A percentile compares a stretch with the other conserved stretches of the same genome.
These are phyloP conservation scores for Aegilops tauschii DNA, from an alignment of 176 grass and related monocot species.

Conservation along the genomic window DNA sequence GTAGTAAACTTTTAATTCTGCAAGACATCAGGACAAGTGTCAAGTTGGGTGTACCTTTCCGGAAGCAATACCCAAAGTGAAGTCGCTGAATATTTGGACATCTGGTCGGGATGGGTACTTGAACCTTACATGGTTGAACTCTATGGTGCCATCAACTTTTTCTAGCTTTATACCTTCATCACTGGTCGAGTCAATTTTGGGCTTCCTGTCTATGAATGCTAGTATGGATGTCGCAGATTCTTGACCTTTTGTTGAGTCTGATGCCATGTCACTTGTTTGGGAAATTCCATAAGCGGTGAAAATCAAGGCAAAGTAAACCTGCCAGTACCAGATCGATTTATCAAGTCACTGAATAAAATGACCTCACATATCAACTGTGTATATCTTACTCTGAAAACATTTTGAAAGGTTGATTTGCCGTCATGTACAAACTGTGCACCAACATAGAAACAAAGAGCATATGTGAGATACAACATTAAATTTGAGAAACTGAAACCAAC, in stretches of 20 bases:
- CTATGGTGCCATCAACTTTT: constrained; percentile 39
- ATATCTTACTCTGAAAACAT: constrained; percentile 54
- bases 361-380: neutral
- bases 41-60: constrained; percentile 47
- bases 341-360: neutral
- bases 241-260: constrained; percentile 50
- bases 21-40: neutral
- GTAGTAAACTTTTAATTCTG: neutral
- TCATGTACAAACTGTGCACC: constrained; percentile 43
- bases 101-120: constrained; percentile 67
- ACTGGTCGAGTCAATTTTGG: constrained; percentile 57
- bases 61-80: constrained; percentile 44
- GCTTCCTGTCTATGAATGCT: constrained; percentile 48
- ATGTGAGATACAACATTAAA: constrained; percentile 39
- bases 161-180: constrained; percentile 46
- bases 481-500: constrained; percentile 48
- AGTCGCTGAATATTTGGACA: constrained; percentile 51
- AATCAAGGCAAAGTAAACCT: constrained; percentile 61
- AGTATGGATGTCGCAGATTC: constrained; percentile 51
- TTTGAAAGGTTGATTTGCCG: constrained; percentile 41
- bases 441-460: constrained; percentile 69
- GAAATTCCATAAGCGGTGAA: constrained; percentile 51
- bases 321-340: neutral
- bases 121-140: constrained; percentile 55
- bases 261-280: constrained; percentile 47